Evolutionary conservation across 2,329 filamentous ascomycete genomes (phyloP).

Genomic region (Keithomyces neogunnii): DNA sequence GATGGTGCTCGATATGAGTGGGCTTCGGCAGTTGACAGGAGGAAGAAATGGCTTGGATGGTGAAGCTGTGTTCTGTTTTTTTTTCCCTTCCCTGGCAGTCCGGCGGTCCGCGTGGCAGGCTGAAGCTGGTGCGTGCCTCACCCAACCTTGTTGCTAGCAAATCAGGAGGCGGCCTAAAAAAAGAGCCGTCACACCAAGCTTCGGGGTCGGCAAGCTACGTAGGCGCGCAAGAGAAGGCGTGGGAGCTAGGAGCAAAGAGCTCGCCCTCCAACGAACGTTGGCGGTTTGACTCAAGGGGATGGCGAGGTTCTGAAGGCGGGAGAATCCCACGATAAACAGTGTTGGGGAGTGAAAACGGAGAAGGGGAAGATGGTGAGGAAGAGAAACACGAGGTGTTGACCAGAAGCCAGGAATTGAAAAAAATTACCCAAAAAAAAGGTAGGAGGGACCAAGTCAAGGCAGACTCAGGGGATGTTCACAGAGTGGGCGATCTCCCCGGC

Average conservation of each 20-base stretch:
- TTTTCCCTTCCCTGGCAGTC: not conserved
- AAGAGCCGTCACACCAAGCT: not conserved
- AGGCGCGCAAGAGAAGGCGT: too few species aligned
- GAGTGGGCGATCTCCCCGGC: constrained; percentile 1
- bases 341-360: not conserved
- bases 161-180: not conserved
- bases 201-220: too few species aligned
- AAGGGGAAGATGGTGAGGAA: not conserved
- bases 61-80: not conserved
- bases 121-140: not conserved
- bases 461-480: constrained; percentile 4
- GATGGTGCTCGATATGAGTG: not conserved
- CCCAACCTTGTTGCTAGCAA: not conserved
- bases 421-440: not conserved
- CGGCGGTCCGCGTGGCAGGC: not conserved
- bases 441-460: not conserved
- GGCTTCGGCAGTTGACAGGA: not conserved
- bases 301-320: constrained; percentile 7
- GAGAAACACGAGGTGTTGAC: not conserved
- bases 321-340: not conserved
- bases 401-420: not conserved
- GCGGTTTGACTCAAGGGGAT: constrained; percentile 15
- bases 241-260: too few species aligned
- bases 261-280: constrained; percentile 18
- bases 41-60: not conserved